phyloP scores from a whole-genome alignment of 768 basidiomycete genomes.

The Phanerodontia chrysosporium region DNA sequence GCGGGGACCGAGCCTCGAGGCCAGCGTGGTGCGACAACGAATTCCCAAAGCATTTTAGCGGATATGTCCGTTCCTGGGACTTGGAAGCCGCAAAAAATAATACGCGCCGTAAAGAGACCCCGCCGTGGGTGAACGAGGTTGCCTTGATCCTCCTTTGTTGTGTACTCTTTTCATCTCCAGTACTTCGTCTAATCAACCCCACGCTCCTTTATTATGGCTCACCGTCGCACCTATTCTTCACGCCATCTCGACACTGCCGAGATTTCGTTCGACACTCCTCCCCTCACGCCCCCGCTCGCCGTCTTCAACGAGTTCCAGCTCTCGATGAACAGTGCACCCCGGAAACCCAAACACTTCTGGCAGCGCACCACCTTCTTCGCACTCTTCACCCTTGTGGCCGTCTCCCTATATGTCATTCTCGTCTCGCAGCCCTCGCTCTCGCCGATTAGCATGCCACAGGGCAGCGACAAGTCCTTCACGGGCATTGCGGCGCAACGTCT shows the following conservation, averaged over 20 bases:
- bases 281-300: constrained; percentile 23
- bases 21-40: not conserved
- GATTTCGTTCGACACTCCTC: constrained; percentile 22
- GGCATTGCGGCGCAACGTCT: constrained; percentile 27
- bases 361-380: constrained; percentile 53
- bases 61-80: not conserved
- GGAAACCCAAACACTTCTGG: constrained; percentile 37
- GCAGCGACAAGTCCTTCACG: constrained; percentile 8
- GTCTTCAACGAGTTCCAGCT: constrained; percentile 22
- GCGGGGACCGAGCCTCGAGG: not conserved
- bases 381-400: constrained; percentile 44
- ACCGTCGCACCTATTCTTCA: constrained; percentile 22
- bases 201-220: constrained; percentile 23
- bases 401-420: constrained; percentile 56
- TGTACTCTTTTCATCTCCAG: constrained; percentile 4
- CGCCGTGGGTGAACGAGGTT: not conserved
- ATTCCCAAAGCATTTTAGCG: not conserved
- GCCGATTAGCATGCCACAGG: constrained; percentile 28
- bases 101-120: not conserved
- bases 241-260: constrained; percentile 24
- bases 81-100: not conserved
- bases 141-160: constrained; percentile 3
- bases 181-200: constrained; percentile 10
- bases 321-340: constrained; percentile 17
- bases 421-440: constrained; percentile 39